Base-by-base conservation (phyloP, 1,284 basidiomycete genomes). In the Ganoderma resinaceum region DNA sequence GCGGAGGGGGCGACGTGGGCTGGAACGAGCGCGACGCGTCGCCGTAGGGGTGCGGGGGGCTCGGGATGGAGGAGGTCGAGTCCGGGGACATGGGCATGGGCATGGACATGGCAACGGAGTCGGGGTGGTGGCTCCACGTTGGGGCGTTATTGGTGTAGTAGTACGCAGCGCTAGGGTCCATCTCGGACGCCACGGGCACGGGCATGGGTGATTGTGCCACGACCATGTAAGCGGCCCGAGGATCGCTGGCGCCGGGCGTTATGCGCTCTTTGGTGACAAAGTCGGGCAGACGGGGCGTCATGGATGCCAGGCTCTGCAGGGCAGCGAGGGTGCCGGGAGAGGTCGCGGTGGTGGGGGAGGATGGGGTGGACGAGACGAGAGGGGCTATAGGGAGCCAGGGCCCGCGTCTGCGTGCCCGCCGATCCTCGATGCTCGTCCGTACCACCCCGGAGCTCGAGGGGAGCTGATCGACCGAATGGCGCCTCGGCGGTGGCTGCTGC, bases 311-410 rank as follows among this genome's bases (percentile, higher is more conserved):
- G 66, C 70, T 74, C 40, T 74, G 75, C 16, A 79, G 70, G 5
- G 77, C 77, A 11, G 75, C 73, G 6, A 68, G 37, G 1, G 68
- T 72, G 20, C 71, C 67, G 6, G 71, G 66, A 23, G 67, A 66
- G 29, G 74, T 73, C 55, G 71, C 73, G 20, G 74, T 66, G 33
- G 71, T 68, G 7, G 73, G 67, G 16, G 75, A 67, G 35, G 72
- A 69, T 2, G 72, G 66, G 2, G 71, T 65, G 9, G 72, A 69
- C 43, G 71, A 67, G 23, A 61, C 67, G 20, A 68, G 66, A 18
- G 75, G 74, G 5, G 71, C 69, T 33, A 74, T 70, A 43, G 75
- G 74, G 11, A 77, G 66, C 76, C 74, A 78, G 16, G 77, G 75
- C n/a, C 72, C 74, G 6, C 73, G 72, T n/a, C 72, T 70, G 5